These are phyloP conservation scores for Ogataea paraovalis DNA, from an alignment of 805 yeast species.

Conservation along the genomic window DNA sequence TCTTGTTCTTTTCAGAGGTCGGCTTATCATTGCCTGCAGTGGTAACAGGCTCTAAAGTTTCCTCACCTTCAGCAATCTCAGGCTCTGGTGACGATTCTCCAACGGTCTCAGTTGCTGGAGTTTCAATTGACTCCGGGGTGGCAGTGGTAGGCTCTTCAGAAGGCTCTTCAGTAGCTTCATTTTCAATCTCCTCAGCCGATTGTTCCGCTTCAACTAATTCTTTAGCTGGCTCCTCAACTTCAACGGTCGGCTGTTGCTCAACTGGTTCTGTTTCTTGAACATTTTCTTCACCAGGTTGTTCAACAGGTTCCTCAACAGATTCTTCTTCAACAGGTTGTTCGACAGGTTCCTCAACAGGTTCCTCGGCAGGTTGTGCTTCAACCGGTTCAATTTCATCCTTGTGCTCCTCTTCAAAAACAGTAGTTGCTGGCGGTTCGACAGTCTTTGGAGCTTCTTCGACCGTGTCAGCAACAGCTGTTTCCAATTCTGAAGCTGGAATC, in stretches of 20 bases:
- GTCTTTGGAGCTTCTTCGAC: background rate
- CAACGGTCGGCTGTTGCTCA: no score
- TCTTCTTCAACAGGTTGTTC: constrained; percentile 6
- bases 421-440: background rate
- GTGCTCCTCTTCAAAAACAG: background rate
- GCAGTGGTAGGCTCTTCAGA: constrained; percentile 3
- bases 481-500: background rate
- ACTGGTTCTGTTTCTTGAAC: background rate
- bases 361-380: background rate
- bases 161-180: background rate
- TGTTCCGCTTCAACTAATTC: no score
- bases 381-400: background rate
- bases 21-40: constrained; percentile 1
- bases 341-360: constrained; percentile 7
- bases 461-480: background rate
- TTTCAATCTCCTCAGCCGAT: no score
- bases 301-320: background rate
- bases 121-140: constrained; percentile 1
- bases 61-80: constrained; percentile 1
- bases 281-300: constrained; percentile 7
- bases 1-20: background rate
- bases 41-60: background rate
- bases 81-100: background rate
- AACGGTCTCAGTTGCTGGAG: constrained; percentile 7
- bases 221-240: no score